Conservation (phyloP, 176 grass and related monocot genomes). For the Otatea glauca region DNA sequence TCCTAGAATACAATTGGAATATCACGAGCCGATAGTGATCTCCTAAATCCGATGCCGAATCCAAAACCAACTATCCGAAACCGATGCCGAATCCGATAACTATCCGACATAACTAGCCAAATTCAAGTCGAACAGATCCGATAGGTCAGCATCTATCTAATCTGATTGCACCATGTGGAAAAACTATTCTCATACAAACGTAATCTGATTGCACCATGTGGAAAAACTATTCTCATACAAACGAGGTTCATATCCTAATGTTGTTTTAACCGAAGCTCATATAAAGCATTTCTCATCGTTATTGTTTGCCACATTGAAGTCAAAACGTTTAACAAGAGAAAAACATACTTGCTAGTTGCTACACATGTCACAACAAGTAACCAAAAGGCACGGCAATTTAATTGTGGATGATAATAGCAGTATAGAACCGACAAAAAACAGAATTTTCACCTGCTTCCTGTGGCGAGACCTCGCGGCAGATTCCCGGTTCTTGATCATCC, state of each 20-base stretch:
- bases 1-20: too few relatives aligned
- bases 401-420: background rate
- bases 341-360: background rate
- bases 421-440: background rate
- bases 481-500: constrained; percentile 96
- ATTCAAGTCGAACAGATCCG: too few relatives aligned
- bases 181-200: background rate
- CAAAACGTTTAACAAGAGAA: background rate
- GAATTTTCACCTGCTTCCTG: constrained; percentile 77
- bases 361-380: constrained; percentile 32
- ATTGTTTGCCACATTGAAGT: background rate
- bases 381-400: background rate
- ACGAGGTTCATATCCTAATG: too few relatives aligned
- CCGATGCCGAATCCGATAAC: too few relatives aligned
- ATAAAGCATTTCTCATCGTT: background rate
- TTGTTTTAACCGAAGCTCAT: background rate
- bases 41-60: too few relatives aligned
- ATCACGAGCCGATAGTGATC: too few relatives aligned
- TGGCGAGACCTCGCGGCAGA: constrained; percentile 79
- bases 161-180: too few relatives aligned
- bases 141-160: too few relatives aligned
- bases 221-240: background rate
- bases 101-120: too few relatives aligned
- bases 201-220: too few relatives aligned
- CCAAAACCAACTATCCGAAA: too few relatives aligned